Evolutionary conservation across 805 yeast genomes (phyloP).

Genomic region (Candida namnaoensis): DNA sequence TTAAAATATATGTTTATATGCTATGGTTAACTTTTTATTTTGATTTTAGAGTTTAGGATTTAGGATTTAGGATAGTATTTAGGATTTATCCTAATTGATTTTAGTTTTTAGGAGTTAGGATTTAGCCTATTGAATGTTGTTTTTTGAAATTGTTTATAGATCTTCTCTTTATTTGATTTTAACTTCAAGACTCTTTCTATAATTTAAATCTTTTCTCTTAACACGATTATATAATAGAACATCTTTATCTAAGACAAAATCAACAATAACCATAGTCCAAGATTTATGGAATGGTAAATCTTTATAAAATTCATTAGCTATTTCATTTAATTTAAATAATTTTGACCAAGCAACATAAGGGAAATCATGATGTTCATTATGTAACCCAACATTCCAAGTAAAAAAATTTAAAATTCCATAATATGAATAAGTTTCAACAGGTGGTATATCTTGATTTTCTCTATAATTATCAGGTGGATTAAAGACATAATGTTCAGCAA

Average conservation of each 20-base stretch:
- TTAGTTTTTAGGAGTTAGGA: too few relatives aligned
- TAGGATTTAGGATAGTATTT: too few relatives aligned
- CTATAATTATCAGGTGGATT: conserved; percentile 36
- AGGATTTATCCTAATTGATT: too few relatives aligned
- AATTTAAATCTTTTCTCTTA: conserved; percentile 35
- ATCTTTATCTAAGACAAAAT: conserved; percentile 60
- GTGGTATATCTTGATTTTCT: conserved; percentile 31
- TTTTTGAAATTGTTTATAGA: too few relatives aligned
- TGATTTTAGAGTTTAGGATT: too few relatives aligned
- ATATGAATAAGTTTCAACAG: conserved; percentile 81
- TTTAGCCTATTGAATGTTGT: too few relatives aligned
- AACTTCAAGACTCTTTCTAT: neutral
- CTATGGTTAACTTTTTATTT: too few relatives aligned
- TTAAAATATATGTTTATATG: too few relatives aligned
- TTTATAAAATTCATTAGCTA: conserved; percentile 76
- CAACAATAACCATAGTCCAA: conserved; percentile 71
- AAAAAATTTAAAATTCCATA: conserved; percentile 71
- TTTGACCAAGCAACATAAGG: conserved; percentile 90
- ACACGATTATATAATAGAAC: conserved; percentile 78
- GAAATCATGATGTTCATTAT: conserved; percentile 93
- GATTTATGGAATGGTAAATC: conserved; percentile 70
- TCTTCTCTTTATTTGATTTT: too few relatives aligned
- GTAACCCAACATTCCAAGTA: conserved; percentile 92
- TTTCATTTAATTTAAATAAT: conserved; percentile 49
- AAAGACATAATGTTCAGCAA: conserved; percentile 86